Evolutionary conservation across 1,284 basidiomycete genomes (phyloP).

Genomic region (Puccinia polysora): DNA sequence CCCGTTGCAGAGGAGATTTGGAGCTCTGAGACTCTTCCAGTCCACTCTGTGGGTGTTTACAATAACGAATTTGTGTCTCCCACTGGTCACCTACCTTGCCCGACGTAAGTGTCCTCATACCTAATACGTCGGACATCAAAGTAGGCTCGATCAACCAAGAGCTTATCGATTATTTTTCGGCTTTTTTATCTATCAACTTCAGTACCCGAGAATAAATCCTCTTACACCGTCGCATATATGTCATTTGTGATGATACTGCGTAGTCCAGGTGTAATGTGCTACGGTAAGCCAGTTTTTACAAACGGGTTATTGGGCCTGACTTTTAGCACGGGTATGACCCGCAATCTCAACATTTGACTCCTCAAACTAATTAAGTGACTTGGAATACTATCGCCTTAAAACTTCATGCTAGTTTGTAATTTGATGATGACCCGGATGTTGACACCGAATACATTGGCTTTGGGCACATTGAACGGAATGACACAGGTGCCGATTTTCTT

Average conservation of each 20-base stretch:
- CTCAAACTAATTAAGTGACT: too few relatives aligned
- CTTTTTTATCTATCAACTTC: slow-evolving; percentile 1
- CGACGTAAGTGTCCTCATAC: slow-evolving; percentile 2
- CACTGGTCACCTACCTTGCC: slow-evolving; percentile 24
- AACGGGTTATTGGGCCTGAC: neutral
- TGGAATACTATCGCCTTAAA: neutral
- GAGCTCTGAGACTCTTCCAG: slow-evolving; percentile 25
- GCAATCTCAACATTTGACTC: too few relatives aligned
- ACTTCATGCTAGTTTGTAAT: slow-evolving; percentile 1
- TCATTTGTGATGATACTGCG: slow-evolving; percentile 7
- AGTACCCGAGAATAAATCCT: slow-evolving; percentile 15
- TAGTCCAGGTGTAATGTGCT: slow-evolving; percentile 34
- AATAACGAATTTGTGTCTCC: slow-evolving; percentile 10
- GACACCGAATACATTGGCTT: slow-evolving; percentile 10
- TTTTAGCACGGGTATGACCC: too few relatives aligned
- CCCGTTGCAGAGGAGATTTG: slow-evolving; percentile 20
- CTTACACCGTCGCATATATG: slow-evolving; percentile 20
- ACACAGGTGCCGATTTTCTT: slow-evolving; percentile 15
- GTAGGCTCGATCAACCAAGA: neutral
- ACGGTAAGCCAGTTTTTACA: slow-evolving; percentile 5
- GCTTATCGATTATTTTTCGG: neutral
- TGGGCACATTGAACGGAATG: slow-evolving; percentile 37
- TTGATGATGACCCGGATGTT: slow-evolving; percentile 33
- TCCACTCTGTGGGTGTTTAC: slow-evolving; percentile 4
- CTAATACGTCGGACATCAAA: neutral